Evolutionary conservation across 345 rosid species (phyloP), one percentile per base, ranked within the genome.

Genomic region (Ceriops zippeliana): DNA sequence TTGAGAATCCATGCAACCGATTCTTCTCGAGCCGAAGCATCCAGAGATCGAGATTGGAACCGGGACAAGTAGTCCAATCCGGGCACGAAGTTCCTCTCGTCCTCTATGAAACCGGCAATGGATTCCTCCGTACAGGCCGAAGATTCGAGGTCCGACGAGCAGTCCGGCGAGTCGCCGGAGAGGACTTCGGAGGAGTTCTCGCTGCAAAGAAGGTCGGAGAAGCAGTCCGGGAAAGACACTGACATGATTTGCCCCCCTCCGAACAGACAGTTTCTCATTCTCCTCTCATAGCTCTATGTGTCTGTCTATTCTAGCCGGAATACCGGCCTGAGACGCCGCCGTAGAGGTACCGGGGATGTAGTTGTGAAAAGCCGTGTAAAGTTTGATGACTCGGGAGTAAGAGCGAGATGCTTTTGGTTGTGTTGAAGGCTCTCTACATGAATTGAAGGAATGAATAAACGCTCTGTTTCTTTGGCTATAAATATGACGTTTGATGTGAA

Each of bases 1-100:
- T 90, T 88, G 85, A 91, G 91, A 78, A 95, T 95, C 99, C 97
- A 95, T 79, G 93, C 82, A 84, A 95, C 96, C 21, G 96, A 83
- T 19, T 88, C 83, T 79, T 90, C 96, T 66, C 99, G 83, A 72
- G 90, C 91, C 52, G 93, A 82, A 46, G 91, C 97, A 63, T 90
- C 91, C 26, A 88, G 90, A 68, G 96, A 78, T 61, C 64, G 91
- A 68, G 96, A 83, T 28, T 80, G 86, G 68, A 88, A 90, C 70
- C 87, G 83, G 20, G 92, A 83, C 66, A 88, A 77, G 83, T 89
- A 95, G 72, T 89, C 99, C 70, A 82, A 72, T 42, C 99, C 97
- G 10, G 96, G 99, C 37, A 95, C 89, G 82, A 91, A 95, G 81
- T 80, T 84, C 8, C 82, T 73, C 77, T 95, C 99, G 54, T 76